A percentile compares a stretch with the other conserved stretches of the same genome.
phyloP scores from a whole-genome alignment of 2,329 filamentous ascomycete species.

The Cercospora beticola region DNA sequence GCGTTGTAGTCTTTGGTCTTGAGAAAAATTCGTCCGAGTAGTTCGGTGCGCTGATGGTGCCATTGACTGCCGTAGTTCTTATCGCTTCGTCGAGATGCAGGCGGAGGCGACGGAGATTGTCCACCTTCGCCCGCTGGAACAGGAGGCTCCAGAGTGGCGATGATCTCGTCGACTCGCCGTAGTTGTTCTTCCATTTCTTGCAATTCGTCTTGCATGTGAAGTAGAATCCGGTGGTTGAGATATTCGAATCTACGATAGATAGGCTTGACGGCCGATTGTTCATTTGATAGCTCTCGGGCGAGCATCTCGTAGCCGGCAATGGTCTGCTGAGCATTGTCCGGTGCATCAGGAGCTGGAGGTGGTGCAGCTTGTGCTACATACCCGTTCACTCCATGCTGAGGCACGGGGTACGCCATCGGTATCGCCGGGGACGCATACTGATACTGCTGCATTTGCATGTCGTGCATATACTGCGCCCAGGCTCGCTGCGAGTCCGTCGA shows the following conservation, averaged over 20 bases:
- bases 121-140: constrained; percentile 18
- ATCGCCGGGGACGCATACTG: constrained; percentile 26
- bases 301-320: constrained; percentile 62
- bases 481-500: constrained; percentile 25
- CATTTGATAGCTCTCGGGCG: constrained; percentile 53
- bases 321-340: constrained; percentile 33
- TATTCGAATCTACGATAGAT: constrained; percentile 81
- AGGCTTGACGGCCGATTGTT: constrained; percentile 45
- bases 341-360: constrained; percentile 34
- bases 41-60: constrained; percentile 59
- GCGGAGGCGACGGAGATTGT: constrained; percentile 4
- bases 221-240: constrained; percentile 76
- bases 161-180: constrained; percentile 63
- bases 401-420: constrained; percentile 14
- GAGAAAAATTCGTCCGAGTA: constrained; percentile 62
- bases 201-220: constrained; percentile 84
- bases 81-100: constrained; percentile 63
- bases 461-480: constrained; percentile 29
- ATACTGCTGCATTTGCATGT: constrained; percentile 33
- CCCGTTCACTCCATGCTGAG: constrained; percentile 17
- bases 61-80: constrained; percentile 56
- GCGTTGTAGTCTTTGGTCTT: constrained; percentile 69
- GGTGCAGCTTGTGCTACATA: constrained; percentile 21
- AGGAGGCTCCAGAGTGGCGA: constrained; percentile 43
- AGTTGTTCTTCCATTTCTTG: constrained; percentile 77